A percentile compares a stretch with the other conserved stretches of the same genome.
These are phyloP conservation scores for Inga laurina DNA, from an alignment of 306 rosid genomes.

Conservation along the genomic window DNA sequence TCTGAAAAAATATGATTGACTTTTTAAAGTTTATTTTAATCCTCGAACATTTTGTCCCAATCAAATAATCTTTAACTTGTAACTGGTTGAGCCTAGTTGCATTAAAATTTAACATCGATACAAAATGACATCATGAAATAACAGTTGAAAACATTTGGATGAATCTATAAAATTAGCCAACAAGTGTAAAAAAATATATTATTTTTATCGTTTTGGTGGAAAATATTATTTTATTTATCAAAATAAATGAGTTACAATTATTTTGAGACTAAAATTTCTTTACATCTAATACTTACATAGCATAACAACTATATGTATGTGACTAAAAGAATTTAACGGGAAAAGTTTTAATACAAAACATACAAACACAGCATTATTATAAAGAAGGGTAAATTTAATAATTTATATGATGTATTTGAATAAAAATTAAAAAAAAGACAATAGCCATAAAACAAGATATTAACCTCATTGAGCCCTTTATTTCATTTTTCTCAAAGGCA, in stretches of 20 bases:
- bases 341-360: too few species aligned
- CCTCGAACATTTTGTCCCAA: background rate
- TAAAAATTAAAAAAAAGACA: background rate
- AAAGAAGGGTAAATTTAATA: too few species aligned
- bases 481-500: too few species aligned
- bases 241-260: background rate
- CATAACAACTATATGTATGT: too few species aligned
- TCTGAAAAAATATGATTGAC: background rate
- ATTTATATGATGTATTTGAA: background rate
- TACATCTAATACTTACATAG: too few species aligned
- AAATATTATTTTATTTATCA: too few species aligned
- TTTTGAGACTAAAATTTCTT: background rate
- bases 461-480: background rate
- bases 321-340: too few species aligned
- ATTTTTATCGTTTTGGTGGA: too few species aligned
- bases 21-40: background rate
- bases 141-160: background rate
- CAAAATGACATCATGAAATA: background rate
- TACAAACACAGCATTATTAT: too few species aligned
- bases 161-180: too few species aligned
- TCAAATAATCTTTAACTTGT: background rate
- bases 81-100: background rate
- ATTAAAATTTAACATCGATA: background rate
- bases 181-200: too few species aligned
- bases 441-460: background rate